Conservation (phyloP, 257 asterid species). For the Scutellaria galericulata region DNA sequence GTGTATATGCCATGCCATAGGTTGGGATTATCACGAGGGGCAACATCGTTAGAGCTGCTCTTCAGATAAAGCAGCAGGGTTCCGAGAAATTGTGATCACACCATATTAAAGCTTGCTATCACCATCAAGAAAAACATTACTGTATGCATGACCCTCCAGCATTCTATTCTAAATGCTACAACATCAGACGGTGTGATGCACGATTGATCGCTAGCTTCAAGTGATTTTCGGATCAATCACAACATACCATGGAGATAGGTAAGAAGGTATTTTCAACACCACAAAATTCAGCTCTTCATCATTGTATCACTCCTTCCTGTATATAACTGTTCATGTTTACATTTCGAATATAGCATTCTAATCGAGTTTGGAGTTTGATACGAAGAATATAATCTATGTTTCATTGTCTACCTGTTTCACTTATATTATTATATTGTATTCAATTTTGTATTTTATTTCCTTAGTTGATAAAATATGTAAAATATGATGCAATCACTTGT, state of each 20-base stretch:
- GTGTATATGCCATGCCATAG: background rate
- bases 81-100: background rate
- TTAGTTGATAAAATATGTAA: too few species aligned
- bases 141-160: background rate
- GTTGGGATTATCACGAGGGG: slow-evolving; percentile 33
- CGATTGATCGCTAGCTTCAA: background rate
- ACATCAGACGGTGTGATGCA: background rate
- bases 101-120: background rate
- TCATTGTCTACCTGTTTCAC: background rate
- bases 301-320: slow-evolving; percentile 3
- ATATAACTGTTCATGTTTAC: background rate
- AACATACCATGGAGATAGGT: background rate
- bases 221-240: background rate
- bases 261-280: background rate
- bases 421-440: too few species aligned
- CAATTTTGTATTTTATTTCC: too few species aligned
- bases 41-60: slow-evolving; percentile 35
- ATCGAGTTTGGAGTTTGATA: background rate
- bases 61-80: slow-evolving; percentile 23
- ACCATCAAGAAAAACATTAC: background rate
- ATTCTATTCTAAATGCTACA: background rate
- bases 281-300: background rate
- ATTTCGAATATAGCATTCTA: background rate
- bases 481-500: too few species aligned
- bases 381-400: background rate